Percentiles rank a stretch among this genome's conserved stretches.
These are phyloP conservation scores for Solanum dulcamara DNA, from an alignment of 257 asterid species.

Conservation along the genomic window DNA sequence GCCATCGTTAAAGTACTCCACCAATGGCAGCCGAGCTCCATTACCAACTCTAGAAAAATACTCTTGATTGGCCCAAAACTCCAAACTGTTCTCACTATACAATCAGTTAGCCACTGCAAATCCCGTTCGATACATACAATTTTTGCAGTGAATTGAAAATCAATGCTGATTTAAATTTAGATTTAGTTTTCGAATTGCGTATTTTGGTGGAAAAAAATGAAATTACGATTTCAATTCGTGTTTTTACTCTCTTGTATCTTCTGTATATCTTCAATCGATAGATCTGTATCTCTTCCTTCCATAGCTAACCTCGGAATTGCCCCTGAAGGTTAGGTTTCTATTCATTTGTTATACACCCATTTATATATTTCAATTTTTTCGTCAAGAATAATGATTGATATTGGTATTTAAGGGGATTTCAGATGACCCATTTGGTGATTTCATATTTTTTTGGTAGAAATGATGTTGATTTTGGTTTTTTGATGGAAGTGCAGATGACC, in stretches of 20 bases:
- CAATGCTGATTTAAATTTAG: not conserved
- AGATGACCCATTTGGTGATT: not conserved
- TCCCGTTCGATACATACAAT: not conserved
- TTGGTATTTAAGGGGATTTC: not conserved
- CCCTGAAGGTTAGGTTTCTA: not conserved
- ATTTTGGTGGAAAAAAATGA: not conserved
- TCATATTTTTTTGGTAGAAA: not conserved
- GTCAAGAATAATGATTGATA: not conserved
- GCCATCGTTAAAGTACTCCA: not conserved
- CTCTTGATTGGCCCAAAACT: not conserved
- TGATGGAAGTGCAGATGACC: not conserved
- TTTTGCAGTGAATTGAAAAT: not conserved
- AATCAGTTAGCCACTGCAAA: not conserved
- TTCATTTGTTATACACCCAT: not conserved
- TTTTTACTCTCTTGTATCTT: not conserved
- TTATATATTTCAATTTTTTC: not conserved
- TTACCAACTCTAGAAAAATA: not conserved
- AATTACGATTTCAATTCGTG: not conserved
- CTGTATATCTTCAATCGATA: not conserved
- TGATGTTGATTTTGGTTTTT: not conserved
- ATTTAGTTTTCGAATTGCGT: not conserved
- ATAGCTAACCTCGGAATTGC: not conserved
- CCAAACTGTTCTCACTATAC: not conserved
- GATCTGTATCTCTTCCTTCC: not conserved
- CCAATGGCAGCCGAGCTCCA: not conserved